Conservation (phyloP, 805 yeast genomes). For the Myxozyma melibiosi region DNA sequence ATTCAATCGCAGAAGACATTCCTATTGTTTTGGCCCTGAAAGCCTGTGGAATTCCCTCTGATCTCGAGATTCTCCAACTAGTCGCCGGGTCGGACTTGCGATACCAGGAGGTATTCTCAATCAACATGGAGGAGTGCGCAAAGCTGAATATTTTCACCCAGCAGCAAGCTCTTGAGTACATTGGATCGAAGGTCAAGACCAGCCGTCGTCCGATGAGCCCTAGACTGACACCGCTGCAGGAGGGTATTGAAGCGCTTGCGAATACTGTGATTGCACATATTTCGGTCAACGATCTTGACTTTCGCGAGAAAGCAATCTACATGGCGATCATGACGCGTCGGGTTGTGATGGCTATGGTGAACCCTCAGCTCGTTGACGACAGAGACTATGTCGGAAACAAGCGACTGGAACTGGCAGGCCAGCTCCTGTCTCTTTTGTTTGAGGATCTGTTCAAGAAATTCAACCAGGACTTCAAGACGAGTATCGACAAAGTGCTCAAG, state of each 20-base stretch:
- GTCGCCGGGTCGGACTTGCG: slow-evolving; percentile 88
- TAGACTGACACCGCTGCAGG: slow-evolving; percentile 77
- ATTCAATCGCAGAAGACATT: slow-evolving; percentile 91
- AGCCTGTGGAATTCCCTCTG: slow-evolving; percentile 93
- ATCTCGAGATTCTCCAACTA: slow-evolving; percentile 87
- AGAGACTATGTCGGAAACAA: slow-evolving; percentile 98
- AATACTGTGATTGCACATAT: slow-evolving; percentile 95
- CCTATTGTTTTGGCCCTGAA: slow-evolving; percentile 91
- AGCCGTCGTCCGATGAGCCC: slow-evolving; percentile 85
- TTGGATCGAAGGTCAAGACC: slow-evolving; percentile 90
- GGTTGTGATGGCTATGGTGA: slow-evolving; percentile 91
- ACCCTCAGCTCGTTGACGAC: slow-evolving; percentile 95
- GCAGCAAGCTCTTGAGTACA: slow-evolving; percentile 87
- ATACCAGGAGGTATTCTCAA: slow-evolving; percentile 89
- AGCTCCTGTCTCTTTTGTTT: slow-evolving; percentile 87
- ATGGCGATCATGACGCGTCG: slow-evolving; percentile 96
- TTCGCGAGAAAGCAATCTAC: slow-evolving; percentile 91
- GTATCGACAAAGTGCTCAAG: slow-evolving; percentile 88
- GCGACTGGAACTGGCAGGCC: slow-evolving; percentile 96
- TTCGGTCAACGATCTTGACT: slow-evolving; percentile 79
- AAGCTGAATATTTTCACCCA: slow-evolving; percentile 84
- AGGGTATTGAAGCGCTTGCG: slow-evolving; percentile 88
- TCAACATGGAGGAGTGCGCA: slow-evolving; percentile 92
- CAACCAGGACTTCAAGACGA: slow-evolving; percentile 90
- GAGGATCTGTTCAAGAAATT: slow-evolving; percentile 97